Conservation (phyloP, 1,284 basidiomycete genomes). For the Puccinia coronata region DNA sequence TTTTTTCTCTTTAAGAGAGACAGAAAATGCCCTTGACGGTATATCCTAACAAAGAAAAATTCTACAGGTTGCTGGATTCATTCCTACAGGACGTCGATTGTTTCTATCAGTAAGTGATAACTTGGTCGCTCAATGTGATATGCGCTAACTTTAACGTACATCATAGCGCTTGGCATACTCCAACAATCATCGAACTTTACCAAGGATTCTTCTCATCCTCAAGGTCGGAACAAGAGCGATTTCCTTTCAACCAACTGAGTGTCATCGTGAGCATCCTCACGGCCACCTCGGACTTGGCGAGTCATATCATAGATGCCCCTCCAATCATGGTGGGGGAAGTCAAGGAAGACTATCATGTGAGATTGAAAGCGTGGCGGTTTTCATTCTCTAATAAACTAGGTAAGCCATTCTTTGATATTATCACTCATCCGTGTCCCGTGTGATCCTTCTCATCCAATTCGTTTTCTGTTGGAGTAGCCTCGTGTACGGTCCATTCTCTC, state of each 20-base stretch:
- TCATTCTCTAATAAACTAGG: conserved; percentile 26
- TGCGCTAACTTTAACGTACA: not conserved
- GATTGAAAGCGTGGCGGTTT: conserved; percentile 28
- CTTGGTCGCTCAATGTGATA: no score
- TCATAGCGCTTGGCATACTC: conserved; percentile 42
- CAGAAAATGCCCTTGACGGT: not conserved
- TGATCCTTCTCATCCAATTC: not conserved
- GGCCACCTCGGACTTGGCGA: conserved; percentile 5
- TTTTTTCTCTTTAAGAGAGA: no score
- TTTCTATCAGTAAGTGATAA: conserved; percentile 48
- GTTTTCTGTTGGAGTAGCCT: conserved; percentile 28
- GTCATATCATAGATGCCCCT: conserved; percentile 24
- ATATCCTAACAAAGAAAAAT: not conserved
- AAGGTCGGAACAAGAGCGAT: conserved; percentile 19
- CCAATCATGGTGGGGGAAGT: not conserved
- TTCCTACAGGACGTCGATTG: conserved; percentile 45
- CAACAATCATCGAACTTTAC: conserved; percentile 37
- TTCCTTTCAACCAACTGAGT: conserved; percentile 22
- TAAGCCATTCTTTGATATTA: not conserved
- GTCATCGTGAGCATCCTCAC: conserved; percentile 42
- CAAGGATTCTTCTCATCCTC: conserved; percentile 28
- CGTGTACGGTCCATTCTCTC: conserved; percentile 42
- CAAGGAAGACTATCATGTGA: conserved; percentile 28
- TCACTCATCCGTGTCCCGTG: no score
- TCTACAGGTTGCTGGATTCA: conserved; percentile 10